Evolutionary conservation across 495 filamentous ascomycete species (phyloP), one percentile per base, ranked within the genome.

Genomic region (Penicillium bovifimosum): DNA sequence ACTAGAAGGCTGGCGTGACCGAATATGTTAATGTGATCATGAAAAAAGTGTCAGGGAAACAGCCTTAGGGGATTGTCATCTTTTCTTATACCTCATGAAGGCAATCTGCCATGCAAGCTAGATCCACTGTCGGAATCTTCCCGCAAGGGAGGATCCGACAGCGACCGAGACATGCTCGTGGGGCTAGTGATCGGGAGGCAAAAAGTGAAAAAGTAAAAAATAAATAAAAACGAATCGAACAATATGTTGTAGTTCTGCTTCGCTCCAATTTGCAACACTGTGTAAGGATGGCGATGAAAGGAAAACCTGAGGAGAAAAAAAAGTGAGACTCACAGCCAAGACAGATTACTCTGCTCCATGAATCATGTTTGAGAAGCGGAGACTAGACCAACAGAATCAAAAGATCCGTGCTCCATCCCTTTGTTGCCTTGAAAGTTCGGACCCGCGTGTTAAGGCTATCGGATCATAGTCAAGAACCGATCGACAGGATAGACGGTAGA

Each of bases 151-250:
- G 11, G 10, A 33, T 39, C 5, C 10, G 9, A 8, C 36, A 40
- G 35, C 36, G 24, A 40, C 14, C 45, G 45, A 47, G 11, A 36
- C 4, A 33, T 26, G 18, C 36, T 50, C 47, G 47, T 50, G 47
- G 38, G 38, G 17, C 47, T 34, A 38, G n/a, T 6, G 9, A 42
- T 27, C 5, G 28, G 39, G 47, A 28, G 26, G 2, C 20, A 5
- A 6, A 26, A 41, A 42, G 38, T 8, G 27, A n/a, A 9, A 14
- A 41, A n/a, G n/a, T 6, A 17, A 6, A 28, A 43, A 42, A 26
- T 2, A 14, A 24, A 38, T 29, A 28, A 11, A 36, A 24, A 24
- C 20, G 4, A 24, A 24, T 2, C 2, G 2, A 2, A 24, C 4
- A 24, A 2, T 24, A 24, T 24, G 20, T 2, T 2, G 20, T 24